phyloP scores from a whole-genome alignment of 768 basidiomycete species.

The Trametes maxima region DNA sequence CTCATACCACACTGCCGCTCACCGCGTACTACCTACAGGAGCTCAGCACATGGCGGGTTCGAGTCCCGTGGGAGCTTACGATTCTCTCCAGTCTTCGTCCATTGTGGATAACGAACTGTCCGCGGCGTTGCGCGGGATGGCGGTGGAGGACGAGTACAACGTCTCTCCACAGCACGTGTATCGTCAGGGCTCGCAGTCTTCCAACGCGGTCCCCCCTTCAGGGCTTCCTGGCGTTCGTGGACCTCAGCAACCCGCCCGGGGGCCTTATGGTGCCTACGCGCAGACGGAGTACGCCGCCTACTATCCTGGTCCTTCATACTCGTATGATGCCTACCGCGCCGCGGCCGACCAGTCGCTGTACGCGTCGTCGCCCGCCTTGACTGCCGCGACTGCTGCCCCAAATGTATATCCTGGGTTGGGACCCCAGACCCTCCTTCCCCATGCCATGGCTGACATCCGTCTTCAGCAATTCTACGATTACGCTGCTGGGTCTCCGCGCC shows the following conservation, averaged over 20 bases:
- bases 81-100: slow-evolving; percentile 40
- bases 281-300: slow-evolving; percentile 63
- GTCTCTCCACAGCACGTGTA: slow-evolving; percentile 36
- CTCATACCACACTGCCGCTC: slow-evolving; percentile 22
- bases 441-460: slow-evolving; percentile 42
- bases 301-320: slow-evolving; percentile 55
- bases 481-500: slow-evolving; percentile 42
- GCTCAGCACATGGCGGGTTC: slow-evolving; percentile 25
- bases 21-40: slow-evolving; percentile 14
- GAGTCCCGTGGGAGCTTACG: slow-evolving; percentile 34
- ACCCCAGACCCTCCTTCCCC: slow-evolving; percentile 46
- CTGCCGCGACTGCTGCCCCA: slow-evolving; percentile 43
- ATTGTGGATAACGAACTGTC: slow-evolving; percentile 57
- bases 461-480: slow-evolving; percentile 67
- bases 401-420: slow-evolving; percentile 52
- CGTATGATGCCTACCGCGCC: slow-evolving; percentile 49
- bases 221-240: slow-evolving; percentile 43
- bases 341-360: slow-evolving; percentile 55
- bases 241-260: slow-evolving; percentile 47
- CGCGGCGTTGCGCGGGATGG: slow-evolving; percentile 61
- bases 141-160: slow-evolving; percentile 55
- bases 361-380: slow-evolving; percentile 47
- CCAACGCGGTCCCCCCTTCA: slow-evolving; percentile 33
- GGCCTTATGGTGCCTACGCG: slow-evolving; percentile 52
- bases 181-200: slow-evolving; percentile 39